These are phyloP conservation scores for Hansenula lynferdii DNA, from an alignment of 1,139 yeast species.

Conservation along the genomic window DNA sequence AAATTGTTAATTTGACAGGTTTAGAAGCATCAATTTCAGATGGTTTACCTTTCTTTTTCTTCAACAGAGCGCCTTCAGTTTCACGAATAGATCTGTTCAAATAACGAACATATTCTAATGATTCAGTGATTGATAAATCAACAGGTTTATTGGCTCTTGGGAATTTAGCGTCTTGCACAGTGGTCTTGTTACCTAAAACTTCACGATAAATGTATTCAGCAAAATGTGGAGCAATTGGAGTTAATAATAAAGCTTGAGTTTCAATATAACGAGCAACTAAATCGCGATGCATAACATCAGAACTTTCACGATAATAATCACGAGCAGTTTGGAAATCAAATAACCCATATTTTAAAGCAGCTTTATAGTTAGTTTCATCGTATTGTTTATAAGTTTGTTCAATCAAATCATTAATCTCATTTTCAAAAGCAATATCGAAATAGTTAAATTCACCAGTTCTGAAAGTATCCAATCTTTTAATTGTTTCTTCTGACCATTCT, in stretches of 20 bases:
- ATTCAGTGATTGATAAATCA: slow-evolving; percentile 55
- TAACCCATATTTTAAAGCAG: slow-evolving; percentile 84
- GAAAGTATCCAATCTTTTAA: slow-evolving; percentile 45
- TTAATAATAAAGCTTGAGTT: slow-evolving; percentile 73
- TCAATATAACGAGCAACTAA: slow-evolving; percentile 79
- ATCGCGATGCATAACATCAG: slow-evolving; percentile 73
- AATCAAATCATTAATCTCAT: slow-evolving; percentile 85
- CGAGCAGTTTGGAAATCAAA: slow-evolving; percentile 94
- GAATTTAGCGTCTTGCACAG: slow-evolving; percentile 74
- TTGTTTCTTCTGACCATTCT: slow-evolving; percentile 89
- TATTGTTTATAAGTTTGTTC: slow-evolving; percentile 70
- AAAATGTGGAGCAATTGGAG: slow-evolving; percentile 96
- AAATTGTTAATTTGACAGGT: slow-evolving; percentile 71
- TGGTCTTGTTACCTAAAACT: slow-evolving; percentile 52
- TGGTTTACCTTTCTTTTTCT: slow-evolving; percentile 86
- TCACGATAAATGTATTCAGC: slow-evolving; percentile 88
- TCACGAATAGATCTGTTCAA: slow-evolving; percentile 86
- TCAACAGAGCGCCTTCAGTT: slow-evolving; percentile 80
- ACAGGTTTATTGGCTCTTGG: slow-evolving; percentile 70
- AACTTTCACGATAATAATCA: slow-evolving; percentile 90
- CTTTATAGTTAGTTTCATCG: slow-evolving; percentile 72
- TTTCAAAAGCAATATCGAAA: slow-evolving; percentile 86
- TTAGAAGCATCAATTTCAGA: slow-evolving; percentile 65
- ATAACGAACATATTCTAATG: slow-evolving; percentile 73
- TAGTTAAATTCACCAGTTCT: slow-evolving; percentile 70